Evolutionary conservation across 352 stramenopile species (phyloP).

Genomic region (Globisporangium polare): DNA sequence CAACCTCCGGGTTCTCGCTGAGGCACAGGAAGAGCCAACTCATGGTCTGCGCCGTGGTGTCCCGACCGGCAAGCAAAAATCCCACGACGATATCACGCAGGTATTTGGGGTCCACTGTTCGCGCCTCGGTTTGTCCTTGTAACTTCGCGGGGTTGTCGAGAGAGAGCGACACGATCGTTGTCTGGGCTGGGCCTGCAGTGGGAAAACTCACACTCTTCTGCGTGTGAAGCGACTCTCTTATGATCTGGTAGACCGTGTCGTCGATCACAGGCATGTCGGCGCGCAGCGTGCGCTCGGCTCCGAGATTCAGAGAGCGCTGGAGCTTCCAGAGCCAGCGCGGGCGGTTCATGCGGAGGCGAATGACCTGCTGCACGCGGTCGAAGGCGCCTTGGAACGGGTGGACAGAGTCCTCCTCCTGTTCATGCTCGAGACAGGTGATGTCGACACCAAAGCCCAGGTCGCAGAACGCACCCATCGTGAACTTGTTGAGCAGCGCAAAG

Average conservation of each 20-base stretch:
- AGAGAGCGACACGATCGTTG: slow-evolving; percentile 22
- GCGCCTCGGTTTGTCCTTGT: neutral
- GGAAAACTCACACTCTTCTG: neutral
- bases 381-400: slow-evolving; percentile 44
- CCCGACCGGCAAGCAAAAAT: slow-evolving; percentile 58
- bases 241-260: slow-evolving; percentile 9
- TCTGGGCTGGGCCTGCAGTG: neutral
- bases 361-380: slow-evolving; percentile 24
- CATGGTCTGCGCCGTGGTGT: slow-evolving; percentile 54
- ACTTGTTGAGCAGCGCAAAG: slow-evolving; percentile 11
- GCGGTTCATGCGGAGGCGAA: slow-evolving; percentile 23
- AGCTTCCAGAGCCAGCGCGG: slow-evolving; percentile 38
- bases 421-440: slow-evolving; percentile 6
- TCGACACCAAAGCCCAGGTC: slow-evolving; percentile 33
- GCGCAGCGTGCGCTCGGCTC: slow-evolving; percentile 14
- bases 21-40: slow-evolving; percentile 53
- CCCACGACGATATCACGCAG: slow-evolving; percentile 58
- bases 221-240: slow-evolving; percentile 11
- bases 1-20: slow-evolving; percentile 36
- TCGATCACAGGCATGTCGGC: slow-evolving; percentile 10
- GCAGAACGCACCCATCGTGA: slow-evolving; percentile 20
- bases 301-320: slow-evolving; percentile 31
- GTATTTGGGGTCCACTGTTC: slow-evolving; percentile 16
- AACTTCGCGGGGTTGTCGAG: slow-evolving; percentile 8
- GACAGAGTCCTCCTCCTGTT: neutral